Evolutionary conservation across 1,284 basidiomycete species (phyloP), one percentile per base, ranked within the genome.

Genomic region (Somion occarium): DNA sequence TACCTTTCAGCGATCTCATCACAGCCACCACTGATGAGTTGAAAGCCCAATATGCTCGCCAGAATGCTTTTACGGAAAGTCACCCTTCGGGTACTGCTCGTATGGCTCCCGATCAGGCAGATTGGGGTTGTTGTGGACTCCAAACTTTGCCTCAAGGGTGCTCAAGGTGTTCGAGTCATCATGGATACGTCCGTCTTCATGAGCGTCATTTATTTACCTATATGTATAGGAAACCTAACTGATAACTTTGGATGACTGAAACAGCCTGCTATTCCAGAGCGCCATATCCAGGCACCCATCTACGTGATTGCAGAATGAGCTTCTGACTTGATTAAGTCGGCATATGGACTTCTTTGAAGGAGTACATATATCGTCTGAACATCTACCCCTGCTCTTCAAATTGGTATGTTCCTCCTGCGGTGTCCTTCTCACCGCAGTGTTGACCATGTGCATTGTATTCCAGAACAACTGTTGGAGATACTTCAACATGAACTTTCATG

Each of bases 161-260:
- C 61, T 9, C 44, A 56, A 2, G 56, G 56, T 0, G 53, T 70
- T 22, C 57, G 68, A 2, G n/a, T n/a, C n/a, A 59, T 69, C 4
- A 61, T 67, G 18, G 68, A 70, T 37, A 66, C 66, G 1, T 60
- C 58, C 18, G 49, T 63, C 20, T 67, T 69, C 56, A 50, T 54
- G 38, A 48, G 53, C 38, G 4, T n/a, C 22, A 12, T 44, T 41
- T 38, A 15, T 44, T 24, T 42, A 15, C 38, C 12, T 3, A 19
- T 30, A 18, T 25, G 11, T 18, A 18, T n/a, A 19, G 30, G 18
- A 34, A 26, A 38, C 20, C 18, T 19, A 7, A 7, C 30, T 15
- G 30, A 7, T 41, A 18, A 38, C 19, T 18, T 20, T 19, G 4
- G 38, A 18, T 24, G 23, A 24, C 4, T 7, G 3, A 30, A 11